Percentiles rank a stretch among this genome's conserved stretches.
phyloP scores from a whole-genome alignment of 805 yeast species.

The Metschnikowia reukaufii region DNA sequence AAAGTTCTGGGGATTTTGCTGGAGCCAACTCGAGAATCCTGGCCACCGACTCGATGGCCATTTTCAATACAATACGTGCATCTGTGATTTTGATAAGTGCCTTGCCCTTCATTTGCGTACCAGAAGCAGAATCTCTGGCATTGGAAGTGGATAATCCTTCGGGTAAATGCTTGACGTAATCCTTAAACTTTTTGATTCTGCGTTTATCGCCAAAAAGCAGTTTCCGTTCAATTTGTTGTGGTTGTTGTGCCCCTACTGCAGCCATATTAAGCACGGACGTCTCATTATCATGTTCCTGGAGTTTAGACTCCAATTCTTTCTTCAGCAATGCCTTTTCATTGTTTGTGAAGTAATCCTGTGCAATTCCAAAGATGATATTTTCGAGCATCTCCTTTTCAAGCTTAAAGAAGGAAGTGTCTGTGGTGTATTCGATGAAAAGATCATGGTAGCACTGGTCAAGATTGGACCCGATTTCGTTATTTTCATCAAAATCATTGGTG shows the following conservation, averaged over 20 bases:
- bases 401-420: constrained; percentile 66
- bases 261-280: constrained; percentile 21
- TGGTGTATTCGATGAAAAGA: constrained; percentile 66
- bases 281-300: constrained; percentile 36
- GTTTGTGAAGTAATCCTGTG: constrained; percentile 43
- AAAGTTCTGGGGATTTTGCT: constrained; percentile 56
- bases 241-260: constrained; percentile 15
- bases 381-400: constrained; percentile 70
- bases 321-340: constrained; percentile 38
- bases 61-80: constrained; percentile 64
- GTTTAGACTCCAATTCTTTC: constrained; percentile 35
- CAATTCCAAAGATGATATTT: constrained; percentile 46
- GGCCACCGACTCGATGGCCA: constrained; percentile 72
- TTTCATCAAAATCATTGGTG: constrained; percentile 46
- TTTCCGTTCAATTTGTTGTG: constrained; percentile 28
- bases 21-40: constrained; percentile 75
- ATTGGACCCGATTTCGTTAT: constrained; percentile 45
- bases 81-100: constrained; percentile 39
- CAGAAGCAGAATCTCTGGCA: constrained; percentile 12
- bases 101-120: constrained; percentile 17
- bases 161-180: constrained; percentile 52
- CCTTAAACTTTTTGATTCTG: constrained; percentile 52
- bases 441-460: constrained; percentile 75
- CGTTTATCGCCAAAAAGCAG: constrained; percentile 40
- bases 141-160: constrained; percentile 17